Evolutionary conservation across 1,284 basidiomycete genomes (phyloP), one percentile per base, ranked within the genome.

Genomic region (Mrakiaceae sp.): DNA sequence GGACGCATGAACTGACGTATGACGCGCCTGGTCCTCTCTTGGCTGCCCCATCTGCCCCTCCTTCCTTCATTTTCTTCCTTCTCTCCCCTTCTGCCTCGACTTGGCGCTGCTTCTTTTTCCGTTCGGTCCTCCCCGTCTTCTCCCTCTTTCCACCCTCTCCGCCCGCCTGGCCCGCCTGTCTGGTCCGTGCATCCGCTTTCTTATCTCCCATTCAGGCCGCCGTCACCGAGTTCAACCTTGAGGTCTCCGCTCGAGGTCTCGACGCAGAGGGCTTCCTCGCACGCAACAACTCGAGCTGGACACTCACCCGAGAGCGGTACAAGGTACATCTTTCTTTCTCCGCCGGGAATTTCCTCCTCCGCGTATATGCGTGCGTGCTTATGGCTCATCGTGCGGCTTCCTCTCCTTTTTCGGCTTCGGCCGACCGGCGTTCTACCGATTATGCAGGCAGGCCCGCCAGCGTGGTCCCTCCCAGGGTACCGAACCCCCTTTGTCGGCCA

Each of bases 401-500:
- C 40, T 16, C 46, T 44, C 12, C 40, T 46, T 4, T 27, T 27
- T 27, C 27, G 27, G 27, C 27, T 27, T 27, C 27, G 27, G 27
- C 27, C 27, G 27, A 27, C 27, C 27, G 27, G 27, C 27, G 27
- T 39, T 40, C 14, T 43, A 3, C 9, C 14, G 50, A 5, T 5
- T 3, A 44, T 11, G 14, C 44, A 62, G 60, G 48, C 47, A 40
- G 61, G 61, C 1, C 61, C 61, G 4, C 46, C 55, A 5, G 54
- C 52, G 10, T 63, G 40, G 2, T 47, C 52, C 43, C 53, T 42
- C 14, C 61, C 61, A 43, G 61, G 61, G 3, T 63, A 47, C 54
- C 43, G 48, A 9, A 56, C 51, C n/a, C 61, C 61, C 27, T 53
- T 57, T n/a, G 40, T 63, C 5, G 61, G 61, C n/a, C 51, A 56